Conservation (phyloP, 1,284 basidiomycete genomes). For the Naganishia albida region DNA sequence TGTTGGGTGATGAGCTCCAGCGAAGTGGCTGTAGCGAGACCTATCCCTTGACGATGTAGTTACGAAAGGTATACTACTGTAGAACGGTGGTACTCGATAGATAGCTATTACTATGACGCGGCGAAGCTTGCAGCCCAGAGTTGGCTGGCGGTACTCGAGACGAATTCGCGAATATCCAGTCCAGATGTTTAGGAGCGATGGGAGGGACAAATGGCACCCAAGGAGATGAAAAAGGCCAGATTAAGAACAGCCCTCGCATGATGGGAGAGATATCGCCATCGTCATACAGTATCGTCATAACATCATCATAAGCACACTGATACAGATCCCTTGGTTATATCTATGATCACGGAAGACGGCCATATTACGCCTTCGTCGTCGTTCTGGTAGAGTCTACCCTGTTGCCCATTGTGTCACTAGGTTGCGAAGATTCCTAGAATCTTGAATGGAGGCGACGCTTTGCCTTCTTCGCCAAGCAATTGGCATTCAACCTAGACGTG, state of each 20-base stretch:
- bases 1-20: background rate
- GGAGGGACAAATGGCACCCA: too few species aligned
- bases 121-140: constrained; percentile 2
- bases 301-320: background rate
- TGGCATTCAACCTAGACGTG: constrained; percentile 66
- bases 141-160: background rate
- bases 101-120: constrained; percentile 13
- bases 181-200: too few species aligned
- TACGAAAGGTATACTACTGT: background rate
- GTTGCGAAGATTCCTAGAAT: constrained; percentile 66
- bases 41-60: background rate
- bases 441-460: constrained; percentile 68
- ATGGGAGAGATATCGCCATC: too few species aligned
- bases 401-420: constrained; percentile 14
- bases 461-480: constrained; percentile 75
- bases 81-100: background rate
- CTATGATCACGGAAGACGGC: background rate
- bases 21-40: too few species aligned
- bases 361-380: constrained; percentile 2
- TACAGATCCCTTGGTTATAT: constrained; percentile 1
- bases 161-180: too few species aligned
- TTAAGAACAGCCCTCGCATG: background rate
- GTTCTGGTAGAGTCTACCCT: background rate
- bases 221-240: too few species aligned
- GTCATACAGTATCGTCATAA: background rate